These are phyloP conservation scores for Albifimbria verrucaria DNA, from an alignment of 2,329 filamentous ascomycete genomes.

Conservation along the genomic window DNA sequence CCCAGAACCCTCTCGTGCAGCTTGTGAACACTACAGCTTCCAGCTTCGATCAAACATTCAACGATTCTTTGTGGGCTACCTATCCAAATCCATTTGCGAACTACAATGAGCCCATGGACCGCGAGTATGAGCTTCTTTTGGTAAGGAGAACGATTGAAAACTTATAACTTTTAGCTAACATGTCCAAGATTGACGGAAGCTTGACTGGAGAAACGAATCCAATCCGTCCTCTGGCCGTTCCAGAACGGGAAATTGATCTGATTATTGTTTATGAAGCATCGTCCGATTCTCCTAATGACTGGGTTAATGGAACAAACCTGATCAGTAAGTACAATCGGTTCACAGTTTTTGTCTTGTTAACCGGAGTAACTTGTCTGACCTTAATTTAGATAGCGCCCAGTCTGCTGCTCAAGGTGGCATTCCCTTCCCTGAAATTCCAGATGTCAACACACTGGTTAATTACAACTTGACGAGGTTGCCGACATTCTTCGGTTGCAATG, in stretches of 20 bases:
- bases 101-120: constrained; percentile 21
- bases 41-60: constrained; percentile 22
- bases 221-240: constrained; percentile 23
- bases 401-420: constrained; percentile 19
- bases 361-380: background rate
- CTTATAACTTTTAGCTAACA: background rate
- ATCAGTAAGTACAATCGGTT: constrained; percentile 18
- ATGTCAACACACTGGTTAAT: constrained; percentile 20
- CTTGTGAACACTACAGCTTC: constrained; percentile 18
- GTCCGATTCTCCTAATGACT: constrained; percentile 16
- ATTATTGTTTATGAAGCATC: constrained; percentile 30
- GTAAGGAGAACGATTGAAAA: constrained; percentile 7
- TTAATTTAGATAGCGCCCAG: constrained; percentile 11
- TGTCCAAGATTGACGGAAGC: constrained; percentile 23
- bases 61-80: constrained; percentile 25
- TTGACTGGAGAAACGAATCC: constrained; percentile 26
- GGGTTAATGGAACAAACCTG: constrained; percentile 24
- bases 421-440: constrained; percentile 22
- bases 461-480: constrained; percentile 21
- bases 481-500: constrained; percentile 25
- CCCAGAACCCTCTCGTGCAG: constrained; percentile 15
- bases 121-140: constrained; percentile 19
- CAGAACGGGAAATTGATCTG: constrained; percentile 21
- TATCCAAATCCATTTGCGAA: constrained; percentile 28
- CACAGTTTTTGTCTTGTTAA: too few relatives aligned